phyloP scores from a whole-genome alignment of 805 yeast species.

The Candida glaebosa region DNA sequence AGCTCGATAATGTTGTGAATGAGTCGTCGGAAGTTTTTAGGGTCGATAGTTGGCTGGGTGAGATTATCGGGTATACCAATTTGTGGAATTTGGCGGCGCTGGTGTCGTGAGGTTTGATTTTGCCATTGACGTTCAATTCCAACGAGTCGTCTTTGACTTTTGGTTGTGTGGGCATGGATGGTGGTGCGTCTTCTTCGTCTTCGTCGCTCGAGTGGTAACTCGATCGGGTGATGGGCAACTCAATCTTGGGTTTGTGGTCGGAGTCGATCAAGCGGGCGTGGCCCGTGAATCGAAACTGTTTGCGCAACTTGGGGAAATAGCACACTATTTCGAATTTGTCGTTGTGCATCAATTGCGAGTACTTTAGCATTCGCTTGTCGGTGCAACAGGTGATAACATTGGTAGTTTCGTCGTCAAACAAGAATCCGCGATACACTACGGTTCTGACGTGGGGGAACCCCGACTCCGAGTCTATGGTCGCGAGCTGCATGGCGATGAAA shows the following conservation, averaged over 20 bases:
- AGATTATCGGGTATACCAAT: conserved; percentile 8
- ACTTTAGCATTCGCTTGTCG: conserved; percentile 67
- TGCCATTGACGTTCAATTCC: conserved; percentile 3
- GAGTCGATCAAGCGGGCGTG: conserved; percentile 46
- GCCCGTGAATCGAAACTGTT: conserved; percentile 75
- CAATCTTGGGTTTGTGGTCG: conserved; percentile 27
- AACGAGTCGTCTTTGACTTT: not conserved
- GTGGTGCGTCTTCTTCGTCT: conserved; percentile 15
- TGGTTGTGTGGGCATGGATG: too few species aligned
- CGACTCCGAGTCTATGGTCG: conserved; percentile 53
- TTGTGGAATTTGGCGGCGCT: conserved; percentile 2
- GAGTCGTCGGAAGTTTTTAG: conserved; percentile 17
- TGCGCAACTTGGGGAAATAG: conserved; percentile 58
- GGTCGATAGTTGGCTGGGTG: conserved; percentile 10
- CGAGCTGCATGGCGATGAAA: conserved; percentile 62
- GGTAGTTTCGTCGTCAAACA: conserved; percentile 64
- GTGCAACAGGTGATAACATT: conserved; percentile 69
- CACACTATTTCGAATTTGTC: conserved; percentile 73
- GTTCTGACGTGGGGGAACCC: conserved; percentile 66
- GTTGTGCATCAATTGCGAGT: conserved; percentile 46
- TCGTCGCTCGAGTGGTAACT: conserved; percentile 12
- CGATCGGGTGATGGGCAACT: conserved; percentile 19
- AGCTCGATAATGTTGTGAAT: conserved; percentile 24
- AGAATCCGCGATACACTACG: conserved; percentile 68
- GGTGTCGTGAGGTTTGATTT: not conserved